These are phyloP conservation scores for Podospora didyma DNA, from an alignment of 495 filamentous ascomycete genomes.

Conservation along the genomic window DNA sequence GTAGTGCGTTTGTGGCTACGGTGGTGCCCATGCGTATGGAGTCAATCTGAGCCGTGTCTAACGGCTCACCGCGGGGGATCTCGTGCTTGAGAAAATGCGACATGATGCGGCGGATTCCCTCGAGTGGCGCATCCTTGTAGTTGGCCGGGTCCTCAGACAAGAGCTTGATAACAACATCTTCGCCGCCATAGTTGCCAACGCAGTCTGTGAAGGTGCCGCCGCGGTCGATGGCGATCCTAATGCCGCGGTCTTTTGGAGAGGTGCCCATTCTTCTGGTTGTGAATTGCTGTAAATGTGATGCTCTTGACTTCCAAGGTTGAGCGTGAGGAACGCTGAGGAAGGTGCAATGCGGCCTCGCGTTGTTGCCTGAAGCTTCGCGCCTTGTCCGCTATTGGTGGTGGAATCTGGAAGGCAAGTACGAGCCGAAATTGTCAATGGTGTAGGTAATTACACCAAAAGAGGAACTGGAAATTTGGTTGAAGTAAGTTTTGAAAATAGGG, in stretches of 20 bases:
- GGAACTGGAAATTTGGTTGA: too few species aligned
- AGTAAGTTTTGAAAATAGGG: too few species aligned
- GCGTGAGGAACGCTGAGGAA: too few species aligned
- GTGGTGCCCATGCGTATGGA: constrained; percentile 89
- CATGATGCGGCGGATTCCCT: constrained; percentile 87
- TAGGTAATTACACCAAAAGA: too few species aligned
- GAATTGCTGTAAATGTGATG: too few species aligned
- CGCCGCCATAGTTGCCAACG: constrained; percentile 59
- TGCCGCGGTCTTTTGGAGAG: constrained; percentile 34
- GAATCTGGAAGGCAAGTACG: too few species aligned
- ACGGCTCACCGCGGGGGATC: constrained; percentile 72
- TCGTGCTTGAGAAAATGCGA: constrained; percentile 71
- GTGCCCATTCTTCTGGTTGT: constrained; percentile 1
- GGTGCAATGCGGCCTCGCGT: too few species aligned
- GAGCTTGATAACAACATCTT: constrained; percentile 81
- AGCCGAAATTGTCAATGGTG: too few species aligned
- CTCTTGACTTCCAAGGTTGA: too few species aligned
- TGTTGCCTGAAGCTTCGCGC: too few species aligned
- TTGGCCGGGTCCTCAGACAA: constrained; percentile 88
- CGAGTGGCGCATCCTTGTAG: constrained; percentile 83
- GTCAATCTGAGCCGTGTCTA: constrained; percentile 81
- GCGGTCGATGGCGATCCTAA: constrained; percentile 60
- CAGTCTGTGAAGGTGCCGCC: constrained; percentile 73
- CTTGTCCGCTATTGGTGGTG: too few species aligned
- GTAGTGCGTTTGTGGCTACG: constrained; percentile 81